Percentiles rank a stretch among this genome's conserved stretches.
phyloP scores from a whole-genome alignment of 1,139 yeast species.

The Geotrichum macrosporum region DNA sequence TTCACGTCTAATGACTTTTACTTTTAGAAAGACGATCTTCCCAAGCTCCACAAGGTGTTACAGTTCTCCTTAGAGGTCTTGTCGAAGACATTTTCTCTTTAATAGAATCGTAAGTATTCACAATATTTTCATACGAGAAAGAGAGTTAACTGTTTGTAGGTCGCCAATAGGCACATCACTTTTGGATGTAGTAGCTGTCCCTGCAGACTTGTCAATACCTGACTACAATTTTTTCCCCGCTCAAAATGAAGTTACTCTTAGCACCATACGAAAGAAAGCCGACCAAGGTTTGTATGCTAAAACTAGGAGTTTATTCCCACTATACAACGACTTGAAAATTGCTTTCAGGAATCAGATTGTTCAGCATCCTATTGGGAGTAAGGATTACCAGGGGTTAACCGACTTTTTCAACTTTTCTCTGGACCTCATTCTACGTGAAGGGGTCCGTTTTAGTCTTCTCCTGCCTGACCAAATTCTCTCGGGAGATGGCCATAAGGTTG shows the following conservation, averaged over 20 bases:
- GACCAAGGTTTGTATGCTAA: conserved; percentile 15
- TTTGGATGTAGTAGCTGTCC: conserved; percentile 17
- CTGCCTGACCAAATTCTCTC: conserved; percentile 27
- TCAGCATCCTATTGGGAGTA: conserved; percentile 52
- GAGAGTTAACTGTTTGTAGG: conserved; percentile 6
- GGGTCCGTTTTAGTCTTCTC: conserved; percentile 46
- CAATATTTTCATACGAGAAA: neutral
- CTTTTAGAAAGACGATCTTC: neutral
- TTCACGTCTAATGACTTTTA: too few species aligned
- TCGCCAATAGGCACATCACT: conserved; percentile 15
- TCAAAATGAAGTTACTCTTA: conserved; percentile 8
- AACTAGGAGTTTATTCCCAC: conserved; percentile 21
- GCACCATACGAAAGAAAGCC: conserved; percentile 17
- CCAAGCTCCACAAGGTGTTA: conserved; percentile 5
- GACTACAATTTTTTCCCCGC: conserved; percentile 15
- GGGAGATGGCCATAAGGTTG: conserved; percentile 9
- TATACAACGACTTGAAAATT: conserved; percentile 72
- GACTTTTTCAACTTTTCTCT: conserved; percentile 65
- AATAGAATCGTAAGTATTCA: conserved; percentile 17
- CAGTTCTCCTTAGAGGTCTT: conserved; percentile 9
- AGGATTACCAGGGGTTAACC: conserved; percentile 56
- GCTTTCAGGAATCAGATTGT: conserved; percentile 53
- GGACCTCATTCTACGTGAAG: conserved; percentile 70
- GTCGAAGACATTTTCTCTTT: conserved; percentile 16
- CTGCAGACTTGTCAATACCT: conserved; percentile 17